These are phyloP conservation scores for Cucumis hystrix DNA, from an alignment of 306 rosid species.

Conservation along the genomic window DNA sequence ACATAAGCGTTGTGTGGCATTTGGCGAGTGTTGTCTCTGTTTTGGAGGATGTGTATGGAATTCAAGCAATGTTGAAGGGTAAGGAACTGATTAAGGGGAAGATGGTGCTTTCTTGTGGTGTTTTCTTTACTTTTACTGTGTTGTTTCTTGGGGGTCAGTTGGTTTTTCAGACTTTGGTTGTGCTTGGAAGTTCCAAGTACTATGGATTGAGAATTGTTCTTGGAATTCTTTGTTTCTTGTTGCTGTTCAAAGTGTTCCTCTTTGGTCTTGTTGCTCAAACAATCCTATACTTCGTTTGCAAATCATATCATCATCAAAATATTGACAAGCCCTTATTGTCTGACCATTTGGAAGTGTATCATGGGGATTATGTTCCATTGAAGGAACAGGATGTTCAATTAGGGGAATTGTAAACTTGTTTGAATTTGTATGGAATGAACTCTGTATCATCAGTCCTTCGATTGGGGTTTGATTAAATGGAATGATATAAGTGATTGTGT, in stretches of 20 bases:
- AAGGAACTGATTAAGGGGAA: conserved; percentile 13
- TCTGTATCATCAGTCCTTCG: neutral
- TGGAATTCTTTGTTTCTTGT: conserved; percentile 9
- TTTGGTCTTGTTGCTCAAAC: conserved; percentile 19
- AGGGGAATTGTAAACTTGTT: neutral
- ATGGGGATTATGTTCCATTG: conserved; percentile 14
- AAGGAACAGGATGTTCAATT: conserved; percentile 10
- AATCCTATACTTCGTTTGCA: conserved; percentile 17
- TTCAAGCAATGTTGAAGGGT: conserved; percentile 14
- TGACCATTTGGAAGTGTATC: conserved; percentile 13
- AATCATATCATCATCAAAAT: conserved; percentile 16
- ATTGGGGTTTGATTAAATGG: neutral
- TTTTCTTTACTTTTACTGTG: conserved; percentile 1
- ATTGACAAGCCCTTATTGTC: conserved; percentile 11
- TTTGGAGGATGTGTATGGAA: conserved; percentile 10
- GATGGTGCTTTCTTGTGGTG: conserved; percentile 1
- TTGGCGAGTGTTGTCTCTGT: conserved; percentile 16
- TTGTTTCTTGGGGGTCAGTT: neutral
- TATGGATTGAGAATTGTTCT: neutral
- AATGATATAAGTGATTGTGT: neutral
- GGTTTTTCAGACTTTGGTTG: conserved; percentile 4
- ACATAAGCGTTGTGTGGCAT: conserved; percentile 12
- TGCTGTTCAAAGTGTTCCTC: conserved; percentile 1
- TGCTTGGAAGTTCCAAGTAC: neutral
- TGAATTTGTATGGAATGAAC: neutral